A percentile compares a stretch with the other conserved stretches of the same genome.
These are phyloP conservation scores for Neofusicoccum umdonicola DNA, from an alignment of 2,329 filamentous ascomycete genomes.

Conservation along the genomic window DNA sequence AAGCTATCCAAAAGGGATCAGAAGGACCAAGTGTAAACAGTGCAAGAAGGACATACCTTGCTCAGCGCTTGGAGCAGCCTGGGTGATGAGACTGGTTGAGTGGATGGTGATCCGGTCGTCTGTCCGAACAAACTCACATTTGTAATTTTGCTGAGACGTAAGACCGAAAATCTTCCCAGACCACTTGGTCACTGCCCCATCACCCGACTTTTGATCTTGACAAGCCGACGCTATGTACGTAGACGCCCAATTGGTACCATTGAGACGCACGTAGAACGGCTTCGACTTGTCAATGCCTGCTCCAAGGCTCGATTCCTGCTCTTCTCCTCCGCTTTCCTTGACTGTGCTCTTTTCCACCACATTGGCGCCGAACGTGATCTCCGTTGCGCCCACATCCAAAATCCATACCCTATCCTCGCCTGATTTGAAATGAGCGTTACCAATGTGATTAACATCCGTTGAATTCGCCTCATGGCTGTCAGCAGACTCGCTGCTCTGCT, in stretches of 20 bases:
- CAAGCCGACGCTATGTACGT: slow-evolving; percentile 63
- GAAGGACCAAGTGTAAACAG: neutral
- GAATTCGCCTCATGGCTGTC: slow-evolving; percentile 73
- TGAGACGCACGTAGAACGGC: slow-evolving; percentile 76
- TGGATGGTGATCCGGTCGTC: slow-evolving; percentile 65
- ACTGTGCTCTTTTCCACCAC: slow-evolving; percentile 26
- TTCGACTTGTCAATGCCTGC: slow-evolving; percentile 65
- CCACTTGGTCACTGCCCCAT: slow-evolving; percentile 57
- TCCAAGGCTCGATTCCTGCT: slow-evolving; percentile 35
- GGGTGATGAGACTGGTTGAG: slow-evolving; percentile 69
- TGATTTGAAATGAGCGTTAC: slow-evolving; percentile 68
- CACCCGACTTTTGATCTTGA: slow-evolving; percentile 44
- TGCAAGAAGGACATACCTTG: slow-evolving; percentile 42
- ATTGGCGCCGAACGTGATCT: slow-evolving; percentile 65
- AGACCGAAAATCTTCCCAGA: slow-evolving; percentile 67
- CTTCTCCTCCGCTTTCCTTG: slow-evolving; percentile 35
- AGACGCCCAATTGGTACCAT: slow-evolving; percentile 76
- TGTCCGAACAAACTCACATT: slow-evolving; percentile 73
- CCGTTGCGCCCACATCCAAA: slow-evolving; percentile 73
- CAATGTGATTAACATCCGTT: slow-evolving; percentile 74
- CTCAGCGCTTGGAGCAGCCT: slow-evolving; percentile 57
- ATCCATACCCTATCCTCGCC: slow-evolving; percentile 76
- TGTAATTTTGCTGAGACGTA: slow-evolving; percentile 72
- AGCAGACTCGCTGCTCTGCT: slow-evolving; percentile 71
- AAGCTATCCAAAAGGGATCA: slow-evolving; percentile 18